Base-by-base conservation (phyloP, 352 stramenopile species). In the Halophytophthora polymorphica region DNA sequence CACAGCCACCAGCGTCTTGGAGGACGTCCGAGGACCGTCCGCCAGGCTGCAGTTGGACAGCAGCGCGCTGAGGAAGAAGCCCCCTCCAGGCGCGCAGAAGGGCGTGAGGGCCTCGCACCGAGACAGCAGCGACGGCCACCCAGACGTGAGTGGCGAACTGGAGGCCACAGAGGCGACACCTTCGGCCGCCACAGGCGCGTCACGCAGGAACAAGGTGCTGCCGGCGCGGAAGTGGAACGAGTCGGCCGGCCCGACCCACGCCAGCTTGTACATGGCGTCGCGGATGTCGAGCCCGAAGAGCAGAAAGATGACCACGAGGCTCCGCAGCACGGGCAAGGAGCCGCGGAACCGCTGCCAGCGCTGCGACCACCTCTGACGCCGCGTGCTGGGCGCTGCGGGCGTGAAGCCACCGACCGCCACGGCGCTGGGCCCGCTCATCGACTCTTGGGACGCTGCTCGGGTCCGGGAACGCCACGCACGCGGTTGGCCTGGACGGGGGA, bases 51-150 rank as follows among this genome's bases (percentile, higher is more conserved):
- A 69, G 39, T 65, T 56, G 19, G 31, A 45, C 19, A 58, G 39
- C n/a, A 63, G 15, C 11, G 48, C 60, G 3, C 45, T 58, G 17
- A 65, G 56, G 46, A 65, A 65, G 50, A 64, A 55, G 13, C 31
- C 50, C 37, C 50, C 53, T n/a, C 13, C 28, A 11, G 57, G 19
- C 6, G 23, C 29, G n/a, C 60, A 51, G 35, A 69, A 59, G 6
- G 54, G 60, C 2, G 37, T 61, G 29, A 69, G 55, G 0, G 6
- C 22, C 13, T 56, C 45, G 18, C 55, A 65, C 14, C 50, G 45
- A 1, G 53, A 36, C 14, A 45, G 31, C 19, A 65, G 47, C 11
- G 60, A 69, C 3, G 50, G 39, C 60, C 60, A 69, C 1, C 55
- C 45, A 2, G 56, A 62, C 10, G 34, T 15, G 8, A 48, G 28